phyloP scores from a whole-genome alignment of 768 basidiomycete genomes.

The Mycena rosella region DNA sequence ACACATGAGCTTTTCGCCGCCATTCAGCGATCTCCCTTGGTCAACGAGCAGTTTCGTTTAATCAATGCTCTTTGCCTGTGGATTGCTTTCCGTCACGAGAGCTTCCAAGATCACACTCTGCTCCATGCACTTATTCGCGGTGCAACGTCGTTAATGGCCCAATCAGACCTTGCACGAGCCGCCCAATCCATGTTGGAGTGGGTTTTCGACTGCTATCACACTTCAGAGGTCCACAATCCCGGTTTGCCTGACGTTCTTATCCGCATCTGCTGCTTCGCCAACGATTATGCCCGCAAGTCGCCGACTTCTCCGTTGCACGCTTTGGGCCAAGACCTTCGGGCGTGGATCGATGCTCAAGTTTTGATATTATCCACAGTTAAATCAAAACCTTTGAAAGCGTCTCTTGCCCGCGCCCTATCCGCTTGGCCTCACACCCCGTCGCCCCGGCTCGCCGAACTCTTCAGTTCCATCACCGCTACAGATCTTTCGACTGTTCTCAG shows the following conservation, averaged over 20 bases:
- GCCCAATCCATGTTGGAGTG: constrained; percentile 86
- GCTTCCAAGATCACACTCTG: constrained; percentile 70
- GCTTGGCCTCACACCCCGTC: constrained; percentile 83
- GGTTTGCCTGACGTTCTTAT: constrained; percentile 76
- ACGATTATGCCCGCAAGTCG: constrained; percentile 61
- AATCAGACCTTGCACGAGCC: constrained; percentile 74
- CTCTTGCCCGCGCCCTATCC: constrained; percentile 69
- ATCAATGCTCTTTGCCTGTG: constrained; percentile 81
- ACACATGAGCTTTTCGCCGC: constrained; percentile 78
- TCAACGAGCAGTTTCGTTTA: constrained; percentile 87
- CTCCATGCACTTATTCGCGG: constrained; percentile 80
- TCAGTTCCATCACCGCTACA: constrained; percentile 59
- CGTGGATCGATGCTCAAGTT: constrained; percentile 75
- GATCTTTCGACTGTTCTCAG: constrained; percentile 67
- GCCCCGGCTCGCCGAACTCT: constrained; percentile 57
- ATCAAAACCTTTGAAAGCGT: constrained; percentile 22
- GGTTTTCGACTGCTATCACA: constrained; percentile 70
- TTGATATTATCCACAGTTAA: constrained; percentile 52
- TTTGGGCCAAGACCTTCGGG: constrained; percentile 63
- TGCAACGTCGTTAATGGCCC: constrained; percentile 71
- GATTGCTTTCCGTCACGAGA: constrained; percentile 69
- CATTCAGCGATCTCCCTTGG: constrained; percentile 74
- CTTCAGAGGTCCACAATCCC: constrained; percentile 55
- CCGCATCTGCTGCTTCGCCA: constrained; percentile 71
- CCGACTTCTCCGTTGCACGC: constrained; percentile 43